These are phyloP conservation scores for Quercus rubra DNA, from an alignment of 306 rosid genomes.

Conservation along the genomic window DNA sequence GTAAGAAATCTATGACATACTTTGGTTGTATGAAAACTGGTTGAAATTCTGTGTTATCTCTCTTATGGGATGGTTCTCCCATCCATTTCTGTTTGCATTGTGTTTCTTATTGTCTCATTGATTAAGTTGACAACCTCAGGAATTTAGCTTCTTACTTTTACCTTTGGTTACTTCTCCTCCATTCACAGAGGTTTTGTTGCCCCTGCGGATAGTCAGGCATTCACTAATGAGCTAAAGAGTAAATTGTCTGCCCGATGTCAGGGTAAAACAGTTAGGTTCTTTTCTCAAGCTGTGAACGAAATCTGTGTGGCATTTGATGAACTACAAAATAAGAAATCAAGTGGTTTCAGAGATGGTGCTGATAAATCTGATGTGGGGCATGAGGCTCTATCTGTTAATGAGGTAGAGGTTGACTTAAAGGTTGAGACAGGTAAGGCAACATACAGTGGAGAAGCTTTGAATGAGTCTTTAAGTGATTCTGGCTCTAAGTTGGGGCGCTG, in stretches of 20 bases:
- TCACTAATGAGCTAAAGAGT: slow-evolving; percentile 65
- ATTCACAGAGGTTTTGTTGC: slow-evolving; percentile 89
- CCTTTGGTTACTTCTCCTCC: slow-evolving; percentile 20
- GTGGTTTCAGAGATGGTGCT: slow-evolving; percentile 56
- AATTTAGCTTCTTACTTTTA: slow-evolving; percentile 19
- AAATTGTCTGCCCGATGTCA: slow-evolving; percentile 72
- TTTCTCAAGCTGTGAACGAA: slow-evolving; percentile 88
- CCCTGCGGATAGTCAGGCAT: slow-evolving; percentile 81
- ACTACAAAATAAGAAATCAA: slow-evolving; percentile 48
- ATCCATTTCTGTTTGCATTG: slow-evolving; percentile 6
- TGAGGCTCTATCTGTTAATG: slow-evolving; percentile 61
- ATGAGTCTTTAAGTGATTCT: slow-evolving; percentile 30
- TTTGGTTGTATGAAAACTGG: neutral
- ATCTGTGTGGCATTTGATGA: slow-evolving; percentile 86
- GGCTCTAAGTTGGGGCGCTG: slow-evolving; percentile 57
- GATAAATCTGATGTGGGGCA: slow-evolving; percentile 57
- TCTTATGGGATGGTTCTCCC: neutral
- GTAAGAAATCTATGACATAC: neutral
- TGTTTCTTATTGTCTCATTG: slow-evolving; percentile 7
- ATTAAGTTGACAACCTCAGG: slow-evolving; percentile 8
- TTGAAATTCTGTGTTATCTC: neutral
- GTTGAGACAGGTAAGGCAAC: slow-evolving; percentile 40
- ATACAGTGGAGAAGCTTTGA: slow-evolving; percentile 34
- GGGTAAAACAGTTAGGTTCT: slow-evolving; percentile 59
- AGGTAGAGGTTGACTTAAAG: slow-evolving; percentile 42